Conservation (phyloP, 1,284 basidiomycete genomes). For the Hymenochaete sp. region DNA sequence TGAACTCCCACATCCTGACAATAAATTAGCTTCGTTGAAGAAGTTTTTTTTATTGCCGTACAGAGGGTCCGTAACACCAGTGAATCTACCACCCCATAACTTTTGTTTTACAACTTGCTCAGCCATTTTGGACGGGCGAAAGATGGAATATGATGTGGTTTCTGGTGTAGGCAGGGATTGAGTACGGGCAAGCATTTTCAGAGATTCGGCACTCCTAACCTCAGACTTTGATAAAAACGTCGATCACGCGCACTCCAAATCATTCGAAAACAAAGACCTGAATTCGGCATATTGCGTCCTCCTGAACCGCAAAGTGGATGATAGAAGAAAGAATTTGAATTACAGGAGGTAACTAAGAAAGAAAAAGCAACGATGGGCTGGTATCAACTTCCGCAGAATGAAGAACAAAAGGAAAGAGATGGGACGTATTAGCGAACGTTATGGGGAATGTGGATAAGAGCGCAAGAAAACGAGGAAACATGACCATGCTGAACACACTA, state of each 20-base stretch:
- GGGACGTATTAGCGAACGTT: conserved; percentile 17
- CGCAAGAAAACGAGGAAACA: conserved; percentile 22
- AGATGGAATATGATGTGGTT: background rate
- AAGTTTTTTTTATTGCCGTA: conserved; percentile 30
- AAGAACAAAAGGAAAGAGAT: conserved; percentile 15
- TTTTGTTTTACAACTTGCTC: conserved; percentile 68
- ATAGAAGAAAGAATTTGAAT: conserved; percentile 2
- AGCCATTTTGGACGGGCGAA: conserved; percentile 32
- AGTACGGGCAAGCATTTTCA: background rate
- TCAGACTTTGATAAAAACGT: background rate
- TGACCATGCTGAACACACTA: conserved; percentile 13
- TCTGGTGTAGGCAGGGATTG: background rate
- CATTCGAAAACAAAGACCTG: background rate
- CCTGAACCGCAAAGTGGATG: no score
- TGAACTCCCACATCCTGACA: conserved; percentile 87
- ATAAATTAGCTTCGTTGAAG: conserved; percentile 9
- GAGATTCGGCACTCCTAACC: background rate
- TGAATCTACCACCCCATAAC: conserved; percentile 86
- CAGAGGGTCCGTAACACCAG: conserved; percentile 82
- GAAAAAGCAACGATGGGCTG: conserved; percentile 14
- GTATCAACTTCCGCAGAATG: conserved; percentile 17
- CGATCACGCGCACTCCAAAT: background rate
- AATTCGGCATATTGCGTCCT: no score
- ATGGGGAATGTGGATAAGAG: conserved; percentile 11
- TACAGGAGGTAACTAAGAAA: conserved; percentile 16